These are phyloP conservation scores for Pleomassaria siparia DNA, from an alignment of 2,329 filamentous ascomycete genomes.

Conservation along the genomic window DNA sequence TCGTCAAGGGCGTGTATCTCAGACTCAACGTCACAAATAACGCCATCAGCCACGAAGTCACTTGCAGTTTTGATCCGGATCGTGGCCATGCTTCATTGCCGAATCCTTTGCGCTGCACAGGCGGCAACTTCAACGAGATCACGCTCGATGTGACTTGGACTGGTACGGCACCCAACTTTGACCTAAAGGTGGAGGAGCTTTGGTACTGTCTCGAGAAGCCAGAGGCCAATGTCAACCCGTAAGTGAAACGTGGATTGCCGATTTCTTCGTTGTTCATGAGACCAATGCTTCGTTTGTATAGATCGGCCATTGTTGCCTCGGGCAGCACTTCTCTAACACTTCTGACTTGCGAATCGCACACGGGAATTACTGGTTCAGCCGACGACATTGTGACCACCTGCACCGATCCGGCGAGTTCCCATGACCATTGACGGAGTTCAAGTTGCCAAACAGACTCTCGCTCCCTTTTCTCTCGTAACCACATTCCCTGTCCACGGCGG, in stretches of 20 bases:
- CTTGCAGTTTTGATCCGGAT: constrained; percentile 6
- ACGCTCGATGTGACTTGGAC: constrained; percentile 13
- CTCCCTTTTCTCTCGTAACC: constrained; percentile 11
- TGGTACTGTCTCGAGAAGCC: constrained; percentile 17
- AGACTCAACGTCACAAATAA: constrained; percentile 13
- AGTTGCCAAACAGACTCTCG: constrained; percentile 7
- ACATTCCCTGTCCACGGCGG: constrained; percentile 12
- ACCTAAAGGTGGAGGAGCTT: constrained; percentile 12
- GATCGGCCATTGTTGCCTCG: constrained; percentile 9
- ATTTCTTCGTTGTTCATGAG: neutral
- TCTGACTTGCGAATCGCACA: constrained; percentile 5
- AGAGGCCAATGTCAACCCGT: constrained; percentile 6
- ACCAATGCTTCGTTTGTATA: neutral
- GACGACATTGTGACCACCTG: constrained; percentile 14
- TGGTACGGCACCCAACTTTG: constrained; percentile 10
- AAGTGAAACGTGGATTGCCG: constrained; percentile 1
- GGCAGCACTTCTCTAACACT: constrained; percentile 8
- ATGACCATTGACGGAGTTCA: constrained; percentile 6
- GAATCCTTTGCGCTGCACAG: constrained; percentile 12
- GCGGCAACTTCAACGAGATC: constrained; percentile 15
- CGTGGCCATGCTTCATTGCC: constrained; percentile 6
- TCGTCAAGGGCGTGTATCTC: constrained; percentile 11
- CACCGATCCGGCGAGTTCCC: constrained; percentile 4
- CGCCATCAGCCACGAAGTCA: constrained; percentile 10
- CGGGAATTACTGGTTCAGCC: constrained; percentile 12